Percentiles rank a stretch among this genome's conserved stretches.
Evolutionary conservation across 2,329 filamentous ascomycete genomes (phyloP).

Genomic region (Penicillium sp.): DNA sequence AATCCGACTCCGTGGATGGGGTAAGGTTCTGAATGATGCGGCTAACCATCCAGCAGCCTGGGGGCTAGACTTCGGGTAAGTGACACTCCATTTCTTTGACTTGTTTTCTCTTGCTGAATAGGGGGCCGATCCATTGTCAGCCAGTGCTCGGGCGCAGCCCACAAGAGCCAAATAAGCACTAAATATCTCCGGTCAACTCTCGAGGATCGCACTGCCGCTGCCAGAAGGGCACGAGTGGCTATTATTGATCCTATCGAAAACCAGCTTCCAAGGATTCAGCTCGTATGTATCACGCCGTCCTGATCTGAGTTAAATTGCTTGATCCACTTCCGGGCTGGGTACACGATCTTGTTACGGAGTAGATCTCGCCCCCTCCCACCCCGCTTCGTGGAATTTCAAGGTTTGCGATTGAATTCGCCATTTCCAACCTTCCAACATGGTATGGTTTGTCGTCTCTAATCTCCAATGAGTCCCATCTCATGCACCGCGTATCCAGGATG

Average conservation of each 20-base stretch:
- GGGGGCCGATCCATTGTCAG: constrained; percentile 18
- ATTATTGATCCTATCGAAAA: neutral
- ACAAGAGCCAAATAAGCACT: constrained; percentile 19
- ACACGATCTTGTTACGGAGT: constrained; percentile 19
- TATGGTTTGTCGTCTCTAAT: neutral
- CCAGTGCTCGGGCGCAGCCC: constrained; percentile 23
- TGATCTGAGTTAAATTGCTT: constrained; percentile 15
- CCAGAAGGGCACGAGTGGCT: neutral
- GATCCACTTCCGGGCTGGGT: constrained; percentile 12
- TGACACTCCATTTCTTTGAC: neutral
- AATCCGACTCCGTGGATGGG: neutral
- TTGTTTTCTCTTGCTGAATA: constrained; percentile 3
- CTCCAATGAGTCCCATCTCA: neutral
- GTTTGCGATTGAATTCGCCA: neutral
- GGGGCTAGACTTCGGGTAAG: neutral
- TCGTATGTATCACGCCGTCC: constrained; percentile 5
- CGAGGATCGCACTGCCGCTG: neutral
- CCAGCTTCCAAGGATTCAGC: neutral
- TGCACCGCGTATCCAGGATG: neutral
- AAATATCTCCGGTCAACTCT: neutral
- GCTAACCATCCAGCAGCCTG: neutral
- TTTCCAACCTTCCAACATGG: neutral
- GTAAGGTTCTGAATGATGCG: neutral
- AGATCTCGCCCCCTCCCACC: constrained; percentile 13
- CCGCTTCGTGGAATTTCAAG: constrained; percentile 6